phyloP scores from a whole-genome alignment of 805 yeast genomes.

The Candida qinlingensis region DNA sequence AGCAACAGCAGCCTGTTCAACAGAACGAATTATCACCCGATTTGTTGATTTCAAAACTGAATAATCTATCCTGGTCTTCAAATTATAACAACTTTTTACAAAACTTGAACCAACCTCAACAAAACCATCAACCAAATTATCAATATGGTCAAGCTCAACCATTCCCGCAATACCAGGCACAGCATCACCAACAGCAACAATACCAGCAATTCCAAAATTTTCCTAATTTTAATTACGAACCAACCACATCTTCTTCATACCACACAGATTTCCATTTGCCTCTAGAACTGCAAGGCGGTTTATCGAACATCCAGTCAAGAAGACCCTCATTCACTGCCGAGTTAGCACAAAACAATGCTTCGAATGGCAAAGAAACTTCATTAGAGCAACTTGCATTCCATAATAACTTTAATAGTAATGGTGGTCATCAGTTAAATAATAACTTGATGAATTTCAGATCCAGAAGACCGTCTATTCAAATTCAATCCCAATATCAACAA shows the following conservation, averaged over 20 bases:
- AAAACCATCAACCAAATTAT: background rate
- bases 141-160: constrained; percentile 5
- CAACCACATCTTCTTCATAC: background rate
- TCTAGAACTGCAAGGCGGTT: constrained; percentile 57
- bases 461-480: constrained; percentile 23
- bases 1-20: background rate
- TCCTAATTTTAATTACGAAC: constrained; percentile 6
- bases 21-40: constrained; percentile 19
- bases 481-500: constrained; percentile 10
- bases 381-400: constrained; percentile 13
- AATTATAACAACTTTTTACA: constrained; percentile 13
- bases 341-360: constrained; percentile 10
- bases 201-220: constrained; percentile 3
- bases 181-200: constrained; percentile 1
- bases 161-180: background rate
- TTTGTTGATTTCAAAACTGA: constrained; percentile 19
- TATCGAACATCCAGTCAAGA: constrained; percentile 56
- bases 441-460: constrained; percentile 17
- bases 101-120: constrained; percentile 6
- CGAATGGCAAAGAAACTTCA: constrained; percentile 5
- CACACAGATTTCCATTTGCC: constrained; percentile 34
- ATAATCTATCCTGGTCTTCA: constrained; percentile 16
- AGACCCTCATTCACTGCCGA: constrained; percentile 74
- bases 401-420: constrained; percentile 3
- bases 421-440: constrained; percentile 11